These are phyloP conservation scores for Fraxinus nigra DNA, from an alignment of 305 asterid species.

Conservation along the genomic window DNA sequence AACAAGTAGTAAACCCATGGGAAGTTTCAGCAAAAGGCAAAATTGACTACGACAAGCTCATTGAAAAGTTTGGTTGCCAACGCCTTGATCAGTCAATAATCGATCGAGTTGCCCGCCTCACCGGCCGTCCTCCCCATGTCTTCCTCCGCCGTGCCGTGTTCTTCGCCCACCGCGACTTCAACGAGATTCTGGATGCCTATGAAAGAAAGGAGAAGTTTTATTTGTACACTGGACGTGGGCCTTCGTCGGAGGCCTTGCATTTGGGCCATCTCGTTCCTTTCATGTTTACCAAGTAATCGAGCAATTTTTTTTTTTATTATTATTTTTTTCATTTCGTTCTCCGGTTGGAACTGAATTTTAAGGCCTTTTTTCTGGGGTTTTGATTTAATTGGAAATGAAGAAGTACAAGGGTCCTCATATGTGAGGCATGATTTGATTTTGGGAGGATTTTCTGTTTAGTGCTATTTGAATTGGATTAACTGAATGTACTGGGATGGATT, in stretches of 20 bases:
- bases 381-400: background rate
- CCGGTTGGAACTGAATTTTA: background rate
- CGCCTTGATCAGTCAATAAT: conserved; percentile 67
- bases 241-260: conserved; percentile 95
- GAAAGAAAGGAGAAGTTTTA: conserved; percentile 83
- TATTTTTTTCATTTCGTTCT: background rate
- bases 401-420: background rate
- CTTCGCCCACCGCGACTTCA: conserved; percentile 88
- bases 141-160: conserved; percentile 98
- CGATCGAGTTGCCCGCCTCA: conserved; percentile 71
- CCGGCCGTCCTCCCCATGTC: conserved; percentile 73
- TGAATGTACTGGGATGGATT: background rate
- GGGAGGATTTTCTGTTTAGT: background rate
- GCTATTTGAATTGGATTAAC: background rate
- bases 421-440: background rate
- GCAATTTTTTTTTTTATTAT: background rate
- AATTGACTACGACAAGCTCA: conserved; percentile 87
- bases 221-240: conserved; percentile 92
- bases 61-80: conserved; percentile 87
- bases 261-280: conserved; percentile 95
- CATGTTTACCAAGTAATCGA: conserved; percentile 81
- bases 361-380: background rate
- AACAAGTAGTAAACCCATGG: conserved; percentile 89
- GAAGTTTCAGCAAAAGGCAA: conserved; percentile 76
- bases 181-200: conserved; percentile 66